Conservation (phyloP, 1,139 yeast species). For the Eremothecium gossypii region DNA sequence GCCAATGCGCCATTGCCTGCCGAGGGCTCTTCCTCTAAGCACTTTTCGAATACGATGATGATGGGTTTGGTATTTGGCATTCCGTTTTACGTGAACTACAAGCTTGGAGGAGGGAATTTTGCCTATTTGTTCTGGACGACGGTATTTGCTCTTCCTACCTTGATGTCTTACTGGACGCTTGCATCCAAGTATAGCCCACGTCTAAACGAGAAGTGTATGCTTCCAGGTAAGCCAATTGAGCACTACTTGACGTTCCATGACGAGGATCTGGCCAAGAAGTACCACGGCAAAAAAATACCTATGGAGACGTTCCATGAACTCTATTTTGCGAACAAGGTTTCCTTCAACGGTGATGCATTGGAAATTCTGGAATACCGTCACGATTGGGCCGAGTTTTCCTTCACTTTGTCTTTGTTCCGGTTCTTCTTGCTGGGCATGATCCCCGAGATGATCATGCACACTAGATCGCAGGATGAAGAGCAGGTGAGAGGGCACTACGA, state of each 20-base stretch:
- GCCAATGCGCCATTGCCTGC: slow-evolving; percentile 85
- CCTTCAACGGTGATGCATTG: slow-evolving; percentile 80
- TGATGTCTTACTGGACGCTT: slow-evolving; percentile 76
- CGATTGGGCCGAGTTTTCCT: slow-evolving; percentile 81
- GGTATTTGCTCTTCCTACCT: slow-evolving; percentile 53
- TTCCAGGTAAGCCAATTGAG: slow-evolving; percentile 73
- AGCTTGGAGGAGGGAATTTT: slow-evolving; percentile 66
- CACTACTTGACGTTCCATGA: slow-evolving; percentile 78
- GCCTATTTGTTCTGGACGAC: slow-evolving; percentile 50
- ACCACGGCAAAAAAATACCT: slow-evolving; percentile 73
- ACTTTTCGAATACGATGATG: slow-evolving; percentile 59
- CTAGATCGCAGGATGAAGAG: slow-evolving; percentile 91
- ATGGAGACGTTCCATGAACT: slow-evolving; percentile 90
- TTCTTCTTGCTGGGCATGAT: slow-evolving; percentile 82
- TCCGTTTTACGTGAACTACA: slow-evolving; percentile 57
- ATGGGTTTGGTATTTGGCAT: slow-evolving; percentile 44
- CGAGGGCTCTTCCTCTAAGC: slow-evolving; percentile 80
- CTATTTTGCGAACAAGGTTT: slow-evolving; percentile 74
- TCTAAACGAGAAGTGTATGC: slow-evolving; percentile 63
- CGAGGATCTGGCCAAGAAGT: slow-evolving; percentile 59
- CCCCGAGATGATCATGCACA: slow-evolving; percentile 88
- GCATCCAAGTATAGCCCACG: slow-evolving; percentile 74
- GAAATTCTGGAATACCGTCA: slow-evolving; percentile 81
- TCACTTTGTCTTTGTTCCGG: slow-evolving; percentile 69
- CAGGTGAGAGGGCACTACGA: slow-evolving; percentile 94